A percentile compares a stretch with the other conserved stretches of the same genome.
Conservation (phyloP, 305 asterid species). For the Fraxinus velutina region DNA sequence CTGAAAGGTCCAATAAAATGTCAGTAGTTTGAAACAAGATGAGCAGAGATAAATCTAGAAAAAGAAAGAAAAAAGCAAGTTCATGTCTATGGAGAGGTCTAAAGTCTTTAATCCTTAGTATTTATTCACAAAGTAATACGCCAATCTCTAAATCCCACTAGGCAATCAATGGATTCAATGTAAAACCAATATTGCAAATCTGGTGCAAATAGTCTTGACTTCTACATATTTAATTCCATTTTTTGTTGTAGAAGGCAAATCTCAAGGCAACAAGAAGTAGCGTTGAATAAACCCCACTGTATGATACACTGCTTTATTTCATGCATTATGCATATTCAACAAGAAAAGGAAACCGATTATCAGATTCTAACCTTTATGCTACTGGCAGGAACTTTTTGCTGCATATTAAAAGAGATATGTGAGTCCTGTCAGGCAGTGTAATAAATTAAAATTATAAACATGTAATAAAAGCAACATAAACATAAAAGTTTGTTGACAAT, state of each 20-base stretch:
- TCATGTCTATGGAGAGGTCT: constrained; percentile 11
- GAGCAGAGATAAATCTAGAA: constrained; percentile 7
- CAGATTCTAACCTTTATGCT: constrained; percentile 59
- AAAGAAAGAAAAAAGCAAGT: constrained; percentile 17
- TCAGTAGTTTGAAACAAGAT: constrained; percentile 19
- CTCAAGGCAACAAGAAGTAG: background rate
- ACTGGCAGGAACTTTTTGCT: constrained; percentile 48
- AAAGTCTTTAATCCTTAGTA: background rate
- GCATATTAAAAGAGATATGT: constrained; percentile 42
- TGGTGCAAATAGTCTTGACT: background rate
- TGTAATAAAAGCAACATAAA: constrained; percentile 27
- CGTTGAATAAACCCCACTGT: background rate
- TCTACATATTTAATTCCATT: background rate
- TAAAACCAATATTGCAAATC: background rate
- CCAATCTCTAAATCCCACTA: background rate
- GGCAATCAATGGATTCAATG: background rate
- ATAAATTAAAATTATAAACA: constrained; percentile 33
- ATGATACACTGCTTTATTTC: constrained; percentile 12
- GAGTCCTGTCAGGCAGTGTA: constrained; percentile 47
- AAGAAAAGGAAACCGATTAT: constrained; percentile 15
- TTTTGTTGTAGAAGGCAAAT: background rate
- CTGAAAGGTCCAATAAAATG: constrained; percentile 41
- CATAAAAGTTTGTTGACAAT: constrained; percentile 6
- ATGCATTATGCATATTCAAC: background rate
- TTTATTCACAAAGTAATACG: constrained; percentile 4